phyloP scores from a whole-genome alignment of 176 grass and related monocot species.

The Puya raimondii region DNA sequence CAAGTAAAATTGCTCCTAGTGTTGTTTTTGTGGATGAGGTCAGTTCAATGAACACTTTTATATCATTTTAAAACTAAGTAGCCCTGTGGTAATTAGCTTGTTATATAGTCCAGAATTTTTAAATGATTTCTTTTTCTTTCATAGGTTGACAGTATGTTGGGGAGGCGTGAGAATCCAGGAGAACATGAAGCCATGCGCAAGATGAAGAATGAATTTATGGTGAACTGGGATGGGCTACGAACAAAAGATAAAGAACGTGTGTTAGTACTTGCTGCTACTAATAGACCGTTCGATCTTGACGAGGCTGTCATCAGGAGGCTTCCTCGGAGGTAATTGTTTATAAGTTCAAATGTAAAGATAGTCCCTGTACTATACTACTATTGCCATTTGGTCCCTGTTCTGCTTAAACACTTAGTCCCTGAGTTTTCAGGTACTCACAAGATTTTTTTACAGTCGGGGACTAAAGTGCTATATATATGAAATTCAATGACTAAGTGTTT shows the following conservation, averaged over 20 bases:
- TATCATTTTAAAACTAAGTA: background rate
- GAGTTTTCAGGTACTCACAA: too few relatives aligned
- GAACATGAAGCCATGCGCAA: constrained; percentile 99
- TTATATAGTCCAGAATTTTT: background rate
- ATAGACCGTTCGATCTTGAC: constrained; percentile 98
- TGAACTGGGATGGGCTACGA: constrained; percentile 96
- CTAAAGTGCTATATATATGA: too few relatives aligned
- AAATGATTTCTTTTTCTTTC: constrained; percentile 5
- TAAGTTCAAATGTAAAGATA: background rate
- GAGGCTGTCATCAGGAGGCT: constrained; percentile 97
- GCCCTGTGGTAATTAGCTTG: background rate
- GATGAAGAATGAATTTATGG: constrained; percentile 99
- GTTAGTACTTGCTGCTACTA: constrained; percentile 93
- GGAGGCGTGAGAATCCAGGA: constrained; percentile 91
- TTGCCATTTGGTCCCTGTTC: background rate
- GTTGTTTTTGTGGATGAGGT: constrained; percentile 99
- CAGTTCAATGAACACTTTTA: constrained; percentile 22
- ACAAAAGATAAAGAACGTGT: constrained; percentile 94
- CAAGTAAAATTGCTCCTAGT: constrained; percentile 97
- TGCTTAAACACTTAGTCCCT: background rate
- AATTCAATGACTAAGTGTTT: too few relatives aligned
- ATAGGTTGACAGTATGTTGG: constrained; percentile 91
- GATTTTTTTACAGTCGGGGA: too few relatives aligned
- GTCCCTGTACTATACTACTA: too few relatives aligned
- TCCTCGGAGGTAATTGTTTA: constrained; percentile 59